phyloP scores from a whole-genome alignment of 2,329 filamentous ascomycete species.

The Exserohilum rostratum region DNA sequence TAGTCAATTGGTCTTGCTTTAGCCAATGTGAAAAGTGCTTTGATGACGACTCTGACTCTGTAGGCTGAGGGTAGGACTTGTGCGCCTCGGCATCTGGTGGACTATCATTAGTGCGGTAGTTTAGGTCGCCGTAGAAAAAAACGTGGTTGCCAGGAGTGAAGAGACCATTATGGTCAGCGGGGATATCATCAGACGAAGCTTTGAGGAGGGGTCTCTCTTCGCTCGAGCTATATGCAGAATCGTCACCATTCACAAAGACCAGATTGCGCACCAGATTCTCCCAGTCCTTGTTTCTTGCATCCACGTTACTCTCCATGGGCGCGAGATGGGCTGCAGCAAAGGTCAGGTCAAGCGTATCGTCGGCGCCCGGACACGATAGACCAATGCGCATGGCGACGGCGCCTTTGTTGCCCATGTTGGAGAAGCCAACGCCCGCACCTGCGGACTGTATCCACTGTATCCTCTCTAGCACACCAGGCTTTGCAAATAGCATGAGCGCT shows the following conservation, averaged over 20 bases:
- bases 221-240: conserved; percentile 37
- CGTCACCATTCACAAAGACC: conserved; percentile 65
- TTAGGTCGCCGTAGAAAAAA: conserved; percentile 90
- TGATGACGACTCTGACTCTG: conserved; percentile 57
- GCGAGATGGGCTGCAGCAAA: conserved; percentile 90
- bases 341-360: conserved; percentile 68
- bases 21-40: conserved; percentile 71
- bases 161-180: conserved; percentile 63
- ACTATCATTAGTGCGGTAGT: conserved; percentile 82
- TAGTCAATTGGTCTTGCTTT: conserved; percentile 76
- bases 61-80: conserved; percentile 66
- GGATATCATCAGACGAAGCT: conserved; percentile 24
- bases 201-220: conserved; percentile 44
- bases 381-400: conserved; percentile 79
- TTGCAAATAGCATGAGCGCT: conserved; percentile 82
- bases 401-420: conserved; percentile 94
- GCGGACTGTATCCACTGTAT: conserved; percentile 75
- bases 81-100: conserved; percentile 66
- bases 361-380: conserved; percentile 55
- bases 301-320: conserved; percentile 80
- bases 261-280: conserved; percentile 78
- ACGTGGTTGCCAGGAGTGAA: conserved; percentile 78
- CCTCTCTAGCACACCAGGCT: conserved; percentile 61
- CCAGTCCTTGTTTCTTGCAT: conserved; percentile 86
- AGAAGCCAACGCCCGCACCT: conserved; percentile 81